A percentile compares a stretch with the other conserved stretches of the same genome.
These are phyloP conservation scores for Didymosphaeria variabile DNA, from an alignment of 2,329 filamentous ascomycete genomes.

Conservation along the genomic window DNA sequence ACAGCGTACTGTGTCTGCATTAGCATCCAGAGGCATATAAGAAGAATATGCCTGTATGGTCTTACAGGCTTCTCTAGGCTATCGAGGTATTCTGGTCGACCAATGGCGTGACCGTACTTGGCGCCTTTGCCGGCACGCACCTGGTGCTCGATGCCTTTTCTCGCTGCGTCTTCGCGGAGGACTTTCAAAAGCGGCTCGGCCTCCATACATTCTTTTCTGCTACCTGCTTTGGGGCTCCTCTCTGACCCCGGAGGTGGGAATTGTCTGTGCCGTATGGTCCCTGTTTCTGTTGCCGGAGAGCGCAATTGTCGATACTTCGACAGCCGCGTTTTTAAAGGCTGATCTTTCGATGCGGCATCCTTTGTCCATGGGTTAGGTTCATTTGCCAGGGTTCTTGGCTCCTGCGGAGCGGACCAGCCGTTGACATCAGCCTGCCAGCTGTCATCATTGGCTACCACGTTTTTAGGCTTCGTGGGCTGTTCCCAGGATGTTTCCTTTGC, in stretches of 20 bases:
- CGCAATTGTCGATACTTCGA: background rate
- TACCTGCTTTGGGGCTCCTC: constrained; percentile 16
- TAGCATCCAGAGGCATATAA: background rate
- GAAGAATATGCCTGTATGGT: too few relatives aligned
- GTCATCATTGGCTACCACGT: background rate
- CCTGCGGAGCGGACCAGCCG: constrained; percentile 6
- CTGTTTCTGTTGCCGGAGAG: background rate
- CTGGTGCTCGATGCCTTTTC: constrained; percentile 40
- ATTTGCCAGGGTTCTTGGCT: background rate
- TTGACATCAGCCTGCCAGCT: constrained; percentile 8
- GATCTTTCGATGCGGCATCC: background rate
- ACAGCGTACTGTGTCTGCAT: constrained; percentile 53
- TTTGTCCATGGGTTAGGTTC: background rate
- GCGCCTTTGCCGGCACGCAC: constrained; percentile 47
- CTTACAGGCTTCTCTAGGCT: constrained; percentile 34
- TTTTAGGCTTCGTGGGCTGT: background rate
- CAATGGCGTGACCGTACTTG: constrained; percentile 49
- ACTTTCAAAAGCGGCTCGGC: constrained; percentile 35
- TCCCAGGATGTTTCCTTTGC: background rate
- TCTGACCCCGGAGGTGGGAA: constrained; percentile 28
- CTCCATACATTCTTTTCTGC: constrained; percentile 27
- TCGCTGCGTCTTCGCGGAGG: constrained; percentile 19
- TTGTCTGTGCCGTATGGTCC: constrained; percentile 44
- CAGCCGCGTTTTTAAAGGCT: background rate
- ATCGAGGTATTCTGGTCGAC: constrained; percentile 55